Conservation (phyloP, 164 flowering plant genomes). For the grape (Vitis vinifera) region DNA sequence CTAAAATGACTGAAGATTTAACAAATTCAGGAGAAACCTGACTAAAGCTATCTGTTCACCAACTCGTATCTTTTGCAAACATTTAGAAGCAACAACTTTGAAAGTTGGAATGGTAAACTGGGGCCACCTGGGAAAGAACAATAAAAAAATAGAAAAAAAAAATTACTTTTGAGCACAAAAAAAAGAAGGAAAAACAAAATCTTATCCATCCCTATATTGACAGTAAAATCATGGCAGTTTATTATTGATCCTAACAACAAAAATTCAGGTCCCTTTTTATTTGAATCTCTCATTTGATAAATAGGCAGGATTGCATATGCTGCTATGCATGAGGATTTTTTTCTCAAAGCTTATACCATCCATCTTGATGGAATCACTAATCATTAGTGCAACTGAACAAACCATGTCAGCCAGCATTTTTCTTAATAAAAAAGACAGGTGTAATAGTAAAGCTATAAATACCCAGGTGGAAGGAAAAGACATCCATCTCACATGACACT, state of each 20-base stretch:
- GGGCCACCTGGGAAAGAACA: slow-evolving; percentile 72
- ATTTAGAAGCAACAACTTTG: slow-evolving; percentile 47
- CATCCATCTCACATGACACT: not conserved
- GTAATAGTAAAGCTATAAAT: not conserved
- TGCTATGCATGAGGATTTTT: no score
- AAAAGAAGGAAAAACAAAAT: no score
- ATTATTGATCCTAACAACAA: no score
- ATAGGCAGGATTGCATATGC: not conserved
- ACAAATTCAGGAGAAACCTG: slow-evolving; percentile 53
- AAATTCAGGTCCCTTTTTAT: no score
- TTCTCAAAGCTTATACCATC: no score
- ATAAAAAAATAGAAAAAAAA: not conserved
- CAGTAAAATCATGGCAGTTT: no score
- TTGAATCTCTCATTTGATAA: not conserved
- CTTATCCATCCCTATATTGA: no score
- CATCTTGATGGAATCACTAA: not conserved
- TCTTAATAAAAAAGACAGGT: no score
- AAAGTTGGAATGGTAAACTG: slow-evolving; percentile 71
- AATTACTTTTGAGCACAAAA: not conserved
- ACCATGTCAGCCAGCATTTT: not conserved
- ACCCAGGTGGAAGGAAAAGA: not conserved
- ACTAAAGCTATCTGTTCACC: slow-evolving; percentile 82
- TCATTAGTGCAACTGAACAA: not conserved
- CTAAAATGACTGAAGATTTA: not conserved
- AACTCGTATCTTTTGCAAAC: slow-evolving; percentile 59